Evolutionary conservation across 768 basidiomycete species (phyloP).

Genomic region (Ephemerocybe angulata): DNA sequence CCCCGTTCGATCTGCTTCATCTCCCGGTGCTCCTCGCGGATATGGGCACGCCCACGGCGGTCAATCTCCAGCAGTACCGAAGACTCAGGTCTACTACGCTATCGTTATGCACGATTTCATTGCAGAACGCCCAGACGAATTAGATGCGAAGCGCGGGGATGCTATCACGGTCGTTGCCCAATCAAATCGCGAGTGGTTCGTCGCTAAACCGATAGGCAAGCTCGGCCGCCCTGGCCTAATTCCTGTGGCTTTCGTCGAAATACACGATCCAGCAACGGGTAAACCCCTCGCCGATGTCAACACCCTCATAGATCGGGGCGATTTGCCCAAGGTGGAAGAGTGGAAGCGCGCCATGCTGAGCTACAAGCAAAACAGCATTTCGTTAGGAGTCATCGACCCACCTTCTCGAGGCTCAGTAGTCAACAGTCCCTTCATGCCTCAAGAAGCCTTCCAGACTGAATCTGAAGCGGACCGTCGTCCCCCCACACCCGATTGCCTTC

Average conservation of each 20-base stretch:
- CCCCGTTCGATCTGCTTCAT: conserved; percentile 16
- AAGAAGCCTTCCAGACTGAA: conserved; percentile 23
- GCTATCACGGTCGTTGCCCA: conserved; percentile 96
- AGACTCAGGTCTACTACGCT: conserved; percentile 82
- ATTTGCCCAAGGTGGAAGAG: conserved; percentile 94
- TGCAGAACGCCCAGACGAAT: conserved; percentile 95
- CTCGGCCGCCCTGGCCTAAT: conserved; percentile 96
- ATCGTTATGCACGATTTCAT: conserved; percentile 92
- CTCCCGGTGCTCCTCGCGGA: conserved; percentile 9
- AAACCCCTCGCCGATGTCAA: conserved; percentile 72
- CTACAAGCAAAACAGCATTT: conserved; percentile 95
- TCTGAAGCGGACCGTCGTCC: conserved; percentile 30
- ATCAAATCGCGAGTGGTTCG: conserved; percentile 99
- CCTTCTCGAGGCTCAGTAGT: conserved; percentile 39
- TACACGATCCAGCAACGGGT: conserved; percentile 88
- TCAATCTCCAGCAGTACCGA: conserved; percentile 23
- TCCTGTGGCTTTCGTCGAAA: conserved; percentile 94
- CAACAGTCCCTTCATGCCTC: conserved; percentile 38
- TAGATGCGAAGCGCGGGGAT: conserved; percentile 92
- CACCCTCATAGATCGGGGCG: conserved; percentile 79
- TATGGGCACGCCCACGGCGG: conserved; percentile 17
- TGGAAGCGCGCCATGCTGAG: conserved; percentile 95
- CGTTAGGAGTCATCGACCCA: conserved; percentile 85
- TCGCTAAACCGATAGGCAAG: conserved; percentile 94
- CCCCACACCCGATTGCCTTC: conserved; percentile 49